Percentiles rank a stretch among this genome's conserved stretches.
Conservation (phyloP, 768 basidiomycete genomes). For the Psilocybe azurescens region DNA sequence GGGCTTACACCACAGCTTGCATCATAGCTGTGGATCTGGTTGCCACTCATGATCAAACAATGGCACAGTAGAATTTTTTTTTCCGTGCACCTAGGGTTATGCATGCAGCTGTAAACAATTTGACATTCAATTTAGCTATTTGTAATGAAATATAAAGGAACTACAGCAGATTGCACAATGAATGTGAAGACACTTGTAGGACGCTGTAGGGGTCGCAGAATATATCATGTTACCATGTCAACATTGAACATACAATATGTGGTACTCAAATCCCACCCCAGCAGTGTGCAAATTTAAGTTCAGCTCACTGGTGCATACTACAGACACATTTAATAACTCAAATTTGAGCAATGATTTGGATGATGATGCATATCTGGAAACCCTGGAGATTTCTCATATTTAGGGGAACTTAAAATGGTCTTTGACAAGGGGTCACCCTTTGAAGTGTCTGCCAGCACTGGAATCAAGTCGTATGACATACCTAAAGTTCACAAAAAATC, state of each 20-base stretch:
- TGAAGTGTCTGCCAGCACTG: background rate
- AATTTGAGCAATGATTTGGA: background rate
- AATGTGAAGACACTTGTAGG: too few species aligned
- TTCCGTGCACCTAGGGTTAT: too few species aligned
- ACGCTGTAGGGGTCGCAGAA: too few species aligned
- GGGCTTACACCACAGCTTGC: too few species aligned
- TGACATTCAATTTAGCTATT: background rate
- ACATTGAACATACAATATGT: background rate
- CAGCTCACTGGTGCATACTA: conserved; percentile 7
- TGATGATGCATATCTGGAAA: conserved; percentile 12
- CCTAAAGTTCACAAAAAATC: conserved; percentile 28
- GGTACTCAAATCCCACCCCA: background rate
- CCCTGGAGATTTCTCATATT: background rate
- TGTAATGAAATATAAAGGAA: background rate
- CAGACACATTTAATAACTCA: background rate
- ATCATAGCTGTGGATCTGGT: too few species aligned
- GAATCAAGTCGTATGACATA: background rate
- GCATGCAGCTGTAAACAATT: too few species aligned
- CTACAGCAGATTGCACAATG: too few species aligned
- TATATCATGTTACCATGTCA: background rate
- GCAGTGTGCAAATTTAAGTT: conserved; percentile 11
- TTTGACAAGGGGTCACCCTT: background rate
- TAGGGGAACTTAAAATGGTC: conserved; percentile 11
- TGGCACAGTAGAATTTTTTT: too few species aligned
- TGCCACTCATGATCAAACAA: too few species aligned